Evolutionary conservation across 345 rosid genomes (phyloP).

Genomic region (Citropsis articulata): DNA sequence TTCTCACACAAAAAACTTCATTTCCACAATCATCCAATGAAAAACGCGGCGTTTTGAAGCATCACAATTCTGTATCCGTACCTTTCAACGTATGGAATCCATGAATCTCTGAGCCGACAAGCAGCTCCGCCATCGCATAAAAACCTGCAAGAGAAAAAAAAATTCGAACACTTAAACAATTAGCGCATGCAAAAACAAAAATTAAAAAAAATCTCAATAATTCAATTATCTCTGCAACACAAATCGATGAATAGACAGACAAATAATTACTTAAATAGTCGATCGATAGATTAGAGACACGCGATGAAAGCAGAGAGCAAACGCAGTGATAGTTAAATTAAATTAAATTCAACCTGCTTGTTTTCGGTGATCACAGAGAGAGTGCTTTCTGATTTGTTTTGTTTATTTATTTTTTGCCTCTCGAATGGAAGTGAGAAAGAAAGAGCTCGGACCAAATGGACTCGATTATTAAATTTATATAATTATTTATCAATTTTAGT

Average conservation of each 20-base stretch:
- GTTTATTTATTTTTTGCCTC: too few species aligned
- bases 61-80: constrained; percentile 8
- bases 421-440: not conserved
- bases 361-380: not conserved
- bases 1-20: not conserved
- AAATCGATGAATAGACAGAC: not conserved
- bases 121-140: constrained; percentile 45
- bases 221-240: not conserved
- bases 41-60: not conserved
- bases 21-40: not conserved
- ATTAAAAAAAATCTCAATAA: too few species aligned
- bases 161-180: not conserved
- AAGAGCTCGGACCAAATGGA: not conserved
- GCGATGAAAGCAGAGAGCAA: not conserved
- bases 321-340: not conserved
- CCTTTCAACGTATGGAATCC: constrained; percentile 81
- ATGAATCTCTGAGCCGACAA: constrained; percentile 80
- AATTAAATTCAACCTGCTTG: not conserved
- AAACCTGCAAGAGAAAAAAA: not conserved
- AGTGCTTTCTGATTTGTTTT: not conserved
- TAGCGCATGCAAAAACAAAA: not conserved
- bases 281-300: not conserved
- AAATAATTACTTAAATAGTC: too few species aligned
- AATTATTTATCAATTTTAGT: too few species aligned
- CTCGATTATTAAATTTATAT: not conserved